phyloP scores from a whole-genome alignment of 1,284 basidiomycete species.

The Cutaneotrichosporon sp. region DNA sequence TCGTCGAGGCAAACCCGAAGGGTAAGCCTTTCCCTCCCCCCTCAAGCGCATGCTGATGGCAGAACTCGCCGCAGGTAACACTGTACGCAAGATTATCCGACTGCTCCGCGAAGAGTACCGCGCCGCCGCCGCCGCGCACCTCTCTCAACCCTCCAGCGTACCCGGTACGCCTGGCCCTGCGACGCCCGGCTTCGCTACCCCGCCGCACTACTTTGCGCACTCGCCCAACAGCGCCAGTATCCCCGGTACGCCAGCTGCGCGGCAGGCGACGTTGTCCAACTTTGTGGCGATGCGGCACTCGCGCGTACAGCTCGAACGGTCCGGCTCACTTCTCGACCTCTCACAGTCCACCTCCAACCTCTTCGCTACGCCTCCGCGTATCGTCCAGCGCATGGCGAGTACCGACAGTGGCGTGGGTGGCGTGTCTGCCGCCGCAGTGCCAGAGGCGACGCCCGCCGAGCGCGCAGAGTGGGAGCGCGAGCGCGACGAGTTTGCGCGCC shows the following conservation, averaged over 20 bases:
- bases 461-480: slow-evolving; percentile 13
- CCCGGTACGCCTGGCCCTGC: slow-evolving; percentile 42
- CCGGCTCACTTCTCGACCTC: slow-evolving; percentile 23
- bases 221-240: background rate
- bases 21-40: slow-evolving; percentile 52
- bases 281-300: slow-evolving; percentile 48
- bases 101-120: slow-evolving; percentile 91
- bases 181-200: slow-evolving; percentile 40
- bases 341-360: slow-evolving; percentile 28
- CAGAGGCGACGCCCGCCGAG: slow-evolving; percentile 2
- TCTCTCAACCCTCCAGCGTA: slow-evolving; percentile 31
- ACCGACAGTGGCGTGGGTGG: background rate
- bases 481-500: slow-evolving; percentile 43
- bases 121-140: slow-evolving; percentile 41
- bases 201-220: slow-evolving; percentile 33
- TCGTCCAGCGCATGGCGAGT: background rate
- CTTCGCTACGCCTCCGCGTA: slow-evolving; percentile 30
- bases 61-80: slow-evolving; percentile 94
- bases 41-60: slow-evolving; percentile 6
- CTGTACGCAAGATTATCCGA: slow-evolving; percentile 82
- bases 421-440: background rate
- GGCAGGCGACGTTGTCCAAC: slow-evolving; percentile 40
- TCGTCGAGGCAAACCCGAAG: slow-evolving; percentile 88
- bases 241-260: slow-evolving; percentile 14
- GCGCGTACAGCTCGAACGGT: slow-evolving; percentile 42